Evolutionary conservation across 306 rosid species (phyloP).

Genomic region (Astragalus glycyphyllos): DNA sequence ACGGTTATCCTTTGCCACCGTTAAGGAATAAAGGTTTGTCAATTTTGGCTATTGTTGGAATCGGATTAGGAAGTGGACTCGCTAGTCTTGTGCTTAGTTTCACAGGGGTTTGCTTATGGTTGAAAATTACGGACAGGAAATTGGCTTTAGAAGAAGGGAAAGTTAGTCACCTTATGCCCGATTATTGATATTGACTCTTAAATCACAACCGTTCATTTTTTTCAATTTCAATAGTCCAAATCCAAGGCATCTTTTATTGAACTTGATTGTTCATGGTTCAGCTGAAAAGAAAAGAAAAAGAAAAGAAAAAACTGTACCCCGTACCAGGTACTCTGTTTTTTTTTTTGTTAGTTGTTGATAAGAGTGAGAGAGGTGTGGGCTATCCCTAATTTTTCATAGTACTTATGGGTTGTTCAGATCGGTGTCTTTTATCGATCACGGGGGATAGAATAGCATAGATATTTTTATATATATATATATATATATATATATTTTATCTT

Average conservation of each 20-base stretch:
- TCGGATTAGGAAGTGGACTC: conserved; percentile 93
- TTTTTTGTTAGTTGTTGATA: conserved; percentile 2
- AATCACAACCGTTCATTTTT: conserved; percentile 13
- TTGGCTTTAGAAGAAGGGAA: conserved; percentile 81
- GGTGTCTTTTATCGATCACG: conserved; percentile 51
- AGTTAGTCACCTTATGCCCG: conserved; percentile 88
- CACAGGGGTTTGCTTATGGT: conserved; percentile 93
- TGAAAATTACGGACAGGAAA: conserved; percentile 78
- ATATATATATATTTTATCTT: neutral
- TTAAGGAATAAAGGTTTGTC: conserved; percentile 68
- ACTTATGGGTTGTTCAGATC: conserved; percentile 46
- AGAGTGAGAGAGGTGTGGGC: conserved; percentile 49
- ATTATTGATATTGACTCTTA: conserved; percentile 58
- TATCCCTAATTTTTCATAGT: conserved; percentile 34
- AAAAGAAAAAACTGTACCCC: neutral
- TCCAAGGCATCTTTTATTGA: conserved; percentile 51
- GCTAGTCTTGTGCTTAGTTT: conserved; percentile 87
- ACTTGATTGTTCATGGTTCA: conserved; percentile 43
- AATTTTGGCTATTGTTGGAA: conserved; percentile 86
- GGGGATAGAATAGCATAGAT: conserved; percentile 19
- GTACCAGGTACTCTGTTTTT: conserved; percentile 48
- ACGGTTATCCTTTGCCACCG: conserved; percentile 87
- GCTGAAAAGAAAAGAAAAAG: neutral
- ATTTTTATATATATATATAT: neutral
- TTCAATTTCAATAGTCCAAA: conserved; percentile 39